Evolutionary conservation across 345 rosid species (phyloP), one percentile per base, ranked within the genome.

Genomic region (Iberis pinnata): DNA sequence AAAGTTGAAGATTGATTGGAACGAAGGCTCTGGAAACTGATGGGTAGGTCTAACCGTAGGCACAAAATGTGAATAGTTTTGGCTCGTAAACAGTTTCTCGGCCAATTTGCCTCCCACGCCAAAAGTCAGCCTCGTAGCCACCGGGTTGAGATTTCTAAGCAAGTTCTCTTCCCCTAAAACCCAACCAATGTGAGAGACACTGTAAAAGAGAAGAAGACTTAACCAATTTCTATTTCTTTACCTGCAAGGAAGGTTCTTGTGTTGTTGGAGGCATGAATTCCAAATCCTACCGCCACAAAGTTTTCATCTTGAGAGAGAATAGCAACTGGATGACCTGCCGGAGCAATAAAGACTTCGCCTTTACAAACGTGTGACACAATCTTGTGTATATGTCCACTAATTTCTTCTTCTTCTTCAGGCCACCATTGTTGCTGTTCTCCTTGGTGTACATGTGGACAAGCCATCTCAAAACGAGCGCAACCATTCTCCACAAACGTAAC

Each of bases 211-310:
- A 29, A 29, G 29, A 8, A 26, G 8, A 26, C 29, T 7, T 29
- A 29, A 29, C 2, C 33, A 29, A 6, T 29, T 29, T 29, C 2
- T 29, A 2, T 29, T 36, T 19, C 18, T 48, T 48, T 44, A 74
- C 84, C 77, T 53, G 81, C 78, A 39, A 79, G 79, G 72, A 75
- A 79, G 67, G 69, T 71, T 55, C 76, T 65, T 37, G 68, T 43
- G 65, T 59, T 52, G 42, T 64, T 54, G 18, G 4, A 27, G 1
- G 79, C 78, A 42, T 73, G 60, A 29, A 79, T 63, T 20, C 73
- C 79, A 44, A 79, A 75, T 27, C 78, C 80, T 20, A 74, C 22
- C n/a, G 56, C 35, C 0, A 36, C 37, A 24, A 73, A 49, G 42
- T 77, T 53, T 24, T 73, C 20, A 12, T 62, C 51, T 14, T 29